These are phyloP conservation scores for Rhodofomes roseus DNA, from an alignment of 1,284 basidiomycete species.

Conservation along the genomic window DNA sequence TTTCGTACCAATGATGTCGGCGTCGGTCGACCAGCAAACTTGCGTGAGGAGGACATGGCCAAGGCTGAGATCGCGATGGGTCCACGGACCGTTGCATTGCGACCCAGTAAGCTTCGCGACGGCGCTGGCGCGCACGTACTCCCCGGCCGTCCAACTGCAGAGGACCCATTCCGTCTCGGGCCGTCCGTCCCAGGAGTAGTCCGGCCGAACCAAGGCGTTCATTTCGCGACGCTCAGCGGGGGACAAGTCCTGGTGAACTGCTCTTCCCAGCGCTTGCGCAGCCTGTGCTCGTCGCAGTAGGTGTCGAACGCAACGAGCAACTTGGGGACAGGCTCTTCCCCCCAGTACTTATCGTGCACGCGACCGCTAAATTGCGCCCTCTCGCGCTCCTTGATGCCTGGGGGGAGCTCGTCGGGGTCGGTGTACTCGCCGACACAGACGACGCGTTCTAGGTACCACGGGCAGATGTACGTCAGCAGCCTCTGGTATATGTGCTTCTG, in stretches of 20 bases:
- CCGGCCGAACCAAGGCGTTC: not conserved
- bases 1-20: not conserved
- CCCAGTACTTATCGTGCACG: not conserved
- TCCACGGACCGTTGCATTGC: not conserved
- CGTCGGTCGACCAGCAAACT: slow-evolving; percentile 13
- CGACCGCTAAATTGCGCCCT: not conserved
- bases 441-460: slow-evolving; percentile 12
- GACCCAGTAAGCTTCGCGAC: not conserved
- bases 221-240: not conserved
- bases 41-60: slow-evolving; percentile 12
- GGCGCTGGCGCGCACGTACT: not conserved
- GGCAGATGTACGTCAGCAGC: not conserved
- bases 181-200: not conserved
- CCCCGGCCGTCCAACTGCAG: not conserved
- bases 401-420: slow-evolving; percentile 5
- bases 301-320: not conserved
- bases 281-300: not conserved
- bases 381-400: slow-evolving; percentile 6
- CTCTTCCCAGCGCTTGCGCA: not conserved
- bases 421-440: slow-evolving; percentile 12
- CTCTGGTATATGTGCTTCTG: not conserved
- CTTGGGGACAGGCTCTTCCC: not conserved
- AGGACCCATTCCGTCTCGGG: not conserved
- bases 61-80: not conserved
- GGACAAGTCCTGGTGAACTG: not conserved